Base-by-base conservation (phyloP, 345 rosid genomes). In the Bruguiera gymnorhiza region DNA sequence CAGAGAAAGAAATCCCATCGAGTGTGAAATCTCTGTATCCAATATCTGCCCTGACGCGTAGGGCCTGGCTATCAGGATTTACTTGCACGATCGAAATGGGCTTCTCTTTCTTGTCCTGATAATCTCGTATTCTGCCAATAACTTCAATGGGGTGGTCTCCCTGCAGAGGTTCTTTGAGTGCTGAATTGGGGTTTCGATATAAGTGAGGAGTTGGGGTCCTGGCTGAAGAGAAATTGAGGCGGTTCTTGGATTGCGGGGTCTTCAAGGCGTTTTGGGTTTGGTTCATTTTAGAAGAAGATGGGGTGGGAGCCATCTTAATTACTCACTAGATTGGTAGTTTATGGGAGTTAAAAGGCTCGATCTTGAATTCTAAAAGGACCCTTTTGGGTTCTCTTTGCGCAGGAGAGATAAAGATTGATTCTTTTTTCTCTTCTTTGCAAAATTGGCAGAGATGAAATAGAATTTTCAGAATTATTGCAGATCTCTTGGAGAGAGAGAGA, bases 71-170 rank as follows among this genome's bases (percentile, higher is more conserved):
- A 65, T 88, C 93, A 1, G 84, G 87, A 68, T 85, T 95, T 8
- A 76, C 71, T 11, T 87, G 88, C 76, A 95, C 69, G 71, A 81
- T 78, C 8, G 97, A 83, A 27, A 70, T 16, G 34, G 86, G 72
- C 46, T 82, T 83, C n/a, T 93, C 97, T 60, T 85, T 87, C 0
- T 72, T 80, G 27, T 88, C 92, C 0, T 92, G 93, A 73, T 75
- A 70, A 69, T 87, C 89, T 10, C 97, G 84, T 43, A 91, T 87
- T 37, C 99, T 77, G 13, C 97, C 93, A 37, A 95, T 71, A 24
- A 95, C 99, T 79, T 95, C 99, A 1, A 95, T 84, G 0, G 99
- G 99, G 76, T 92, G 97, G 59, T 94, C 97, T 6, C 83, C 82
- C 24, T 74, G 83, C 9, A 79, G 79, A 37, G 70, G 63, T 66